These are phyloP conservation scores for Magnusiomyces ingens DNA, from an alignment of 1,139 yeast genomes.

Conservation along the genomic window DNA sequence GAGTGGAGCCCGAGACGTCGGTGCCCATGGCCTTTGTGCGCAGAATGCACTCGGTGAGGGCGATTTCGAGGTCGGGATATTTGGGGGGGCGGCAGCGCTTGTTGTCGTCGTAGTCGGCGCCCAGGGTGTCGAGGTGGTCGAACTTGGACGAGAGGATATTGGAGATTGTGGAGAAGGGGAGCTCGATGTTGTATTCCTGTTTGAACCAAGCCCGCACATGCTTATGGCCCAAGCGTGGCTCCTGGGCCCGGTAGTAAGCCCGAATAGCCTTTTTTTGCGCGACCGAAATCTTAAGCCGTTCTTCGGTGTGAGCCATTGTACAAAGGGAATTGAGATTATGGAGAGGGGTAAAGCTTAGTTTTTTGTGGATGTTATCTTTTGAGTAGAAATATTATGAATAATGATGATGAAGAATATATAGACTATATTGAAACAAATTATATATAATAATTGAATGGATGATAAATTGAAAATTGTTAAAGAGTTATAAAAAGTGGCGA, in stretches of 20 bases:
- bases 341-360: too few relatives aligned
- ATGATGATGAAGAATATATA: too few relatives aligned
- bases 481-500: background rate
- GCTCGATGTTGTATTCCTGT: slow-evolving; percentile 10
- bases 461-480: background rate
- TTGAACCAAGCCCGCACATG: slow-evolving; percentile 15
- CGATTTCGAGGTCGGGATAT: slow-evolving; percentile 16
- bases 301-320: slow-evolving; percentile 15
- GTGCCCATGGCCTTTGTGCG: slow-evolving; percentile 11
- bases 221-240: slow-evolving; percentile 14
- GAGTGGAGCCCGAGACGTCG: slow-evolving; percentile 14
- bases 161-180: slow-evolving; percentile 17
- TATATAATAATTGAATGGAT: background rate
- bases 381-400: too few relatives aligned
- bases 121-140: slow-evolving; percentile 15
- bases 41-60: slow-evolving; percentile 14
- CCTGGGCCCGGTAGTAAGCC: slow-evolving; percentile 10
- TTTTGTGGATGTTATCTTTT: too few relatives aligned
- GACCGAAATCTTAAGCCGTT: slow-evolving; percentile 16
- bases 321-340: background rate
- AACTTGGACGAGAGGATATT: slow-evolving; percentile 16
- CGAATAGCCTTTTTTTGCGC: slow-evolving; percentile 17
- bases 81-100: slow-evolving; percentile 16
- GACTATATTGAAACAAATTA: background rate
- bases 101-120: slow-evolving; percentile 14